Evolutionary conservation across 2,329 filamentous ascomycete genomes (phyloP), one percentile per base, ranked within the genome.

Genomic region (Aureobasidium vineae): DNA sequence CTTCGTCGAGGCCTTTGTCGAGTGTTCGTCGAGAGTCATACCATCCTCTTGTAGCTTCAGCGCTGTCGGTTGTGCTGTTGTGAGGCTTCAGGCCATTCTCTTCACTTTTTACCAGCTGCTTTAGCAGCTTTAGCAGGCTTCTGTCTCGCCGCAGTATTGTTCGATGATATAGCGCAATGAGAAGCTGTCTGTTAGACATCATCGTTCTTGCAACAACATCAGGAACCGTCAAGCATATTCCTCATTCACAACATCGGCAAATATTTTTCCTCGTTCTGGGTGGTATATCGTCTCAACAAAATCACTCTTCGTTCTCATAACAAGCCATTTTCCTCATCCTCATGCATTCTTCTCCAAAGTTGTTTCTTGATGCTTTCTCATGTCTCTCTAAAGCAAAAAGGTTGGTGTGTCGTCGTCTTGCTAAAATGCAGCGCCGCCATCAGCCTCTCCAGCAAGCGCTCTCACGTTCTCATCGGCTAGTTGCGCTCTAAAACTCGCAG

Each of bases 391-490:
- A 52, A 50, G 15, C 16, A 50, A 50, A 33, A 16, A 7, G 10
- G 50, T 21, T 13, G 50, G 28, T 21, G 31, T 33, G 19, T 16
- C 41, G 15, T 15, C 57, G 38, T 41, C 41, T 21, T 11, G 16
- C 21, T 41, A 68, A 71, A 73, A 73, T 49, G 71, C 70, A 43
- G 70, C 71, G 2, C 75, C 77, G 53, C 77, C 75, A 45, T 74
- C 72, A 68, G 77, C 76, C 66, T 80, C 79, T 15, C 76, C 79
- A 61, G 75, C 79, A 66, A 80, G 69, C 15, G 72, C 73, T 66
- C 78, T 75, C 66, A 83, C 67, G n/a, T 78, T 77, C 69, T 79
- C 73, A 70, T 83, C 81, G 1, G 81, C 81, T 68, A 83, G 72
- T 63, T 81, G 79, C 31, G 77, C 77, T 68, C 79, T 77, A 63